Conservation (phyloP, 352 stramenopile species). For the Globisporangium sylvaticum region DNA sequence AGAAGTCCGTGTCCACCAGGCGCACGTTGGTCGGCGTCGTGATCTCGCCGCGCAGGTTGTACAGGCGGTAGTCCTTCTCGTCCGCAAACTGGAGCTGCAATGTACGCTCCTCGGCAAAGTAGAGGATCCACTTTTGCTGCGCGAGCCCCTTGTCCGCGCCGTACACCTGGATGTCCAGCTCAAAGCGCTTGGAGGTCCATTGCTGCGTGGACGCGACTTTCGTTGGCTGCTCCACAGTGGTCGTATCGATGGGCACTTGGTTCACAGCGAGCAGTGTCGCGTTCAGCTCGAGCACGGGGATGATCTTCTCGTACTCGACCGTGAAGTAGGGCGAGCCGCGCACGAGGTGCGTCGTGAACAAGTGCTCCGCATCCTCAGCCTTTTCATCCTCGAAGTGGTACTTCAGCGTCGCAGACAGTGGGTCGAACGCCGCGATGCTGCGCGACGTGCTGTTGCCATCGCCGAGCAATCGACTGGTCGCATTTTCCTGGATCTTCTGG, state of each 20-base stretch:
- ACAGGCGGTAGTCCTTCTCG: slow-evolving; percentile 61
- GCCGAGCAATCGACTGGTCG: slow-evolving; percentile 35
- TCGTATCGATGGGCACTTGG: slow-evolving; percentile 30
- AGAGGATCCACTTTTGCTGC: slow-evolving; percentile 66
- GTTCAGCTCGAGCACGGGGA: slow-evolving; percentile 73
- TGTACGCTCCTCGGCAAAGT: slow-evolving; percentile 64
- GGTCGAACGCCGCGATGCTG: slow-evolving; percentile 65
- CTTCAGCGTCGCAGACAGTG: slow-evolving; percentile 57
- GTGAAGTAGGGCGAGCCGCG: slow-evolving; percentile 78
- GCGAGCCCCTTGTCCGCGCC: slow-evolving; percentile 23
- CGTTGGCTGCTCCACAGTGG: slow-evolving; percentile 11
- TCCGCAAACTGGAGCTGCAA: slow-evolving; percentile 60
- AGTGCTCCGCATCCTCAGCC: slow-evolving; percentile 23
- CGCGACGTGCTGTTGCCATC: slow-evolving; percentile 63
- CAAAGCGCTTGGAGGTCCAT: slow-evolving; percentile 59
- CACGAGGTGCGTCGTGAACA: slow-evolving; percentile 34
- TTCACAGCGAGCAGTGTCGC: slow-evolving; percentile 58
- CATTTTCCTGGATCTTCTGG: slow-evolving; percentile 18
- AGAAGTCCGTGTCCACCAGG: slow-evolving; percentile 61
- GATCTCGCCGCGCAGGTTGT: slow-evolving; percentile 63
- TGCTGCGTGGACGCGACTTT: slow-evolving; percentile 28
- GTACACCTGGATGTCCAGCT: slow-evolving; percentile 67
- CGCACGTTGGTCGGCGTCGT: slow-evolving; percentile 70
- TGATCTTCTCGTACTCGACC: slow-evolving; percentile 65
- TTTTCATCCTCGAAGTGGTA: slow-evolving; percentile 44